Evolutionary conservation across 768 basidiomycete species (phyloP), one percentile per base, ranked within the genome.

Genomic region (Suillus ampliporus): DNA sequence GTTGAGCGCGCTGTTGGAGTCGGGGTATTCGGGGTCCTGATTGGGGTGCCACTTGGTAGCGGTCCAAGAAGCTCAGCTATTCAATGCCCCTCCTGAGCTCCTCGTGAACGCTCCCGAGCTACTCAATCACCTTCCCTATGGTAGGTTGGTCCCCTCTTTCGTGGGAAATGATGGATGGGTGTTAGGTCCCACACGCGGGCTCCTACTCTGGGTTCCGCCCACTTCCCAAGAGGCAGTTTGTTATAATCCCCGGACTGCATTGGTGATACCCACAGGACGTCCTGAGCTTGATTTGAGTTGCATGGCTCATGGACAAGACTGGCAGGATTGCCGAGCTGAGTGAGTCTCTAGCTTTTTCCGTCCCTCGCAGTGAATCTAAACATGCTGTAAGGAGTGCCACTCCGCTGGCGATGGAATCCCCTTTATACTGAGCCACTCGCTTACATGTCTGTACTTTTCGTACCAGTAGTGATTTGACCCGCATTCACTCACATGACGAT

Each of bases 141-240:
- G 48, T 31, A n/a, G n/a, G n/a, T n/a, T n/a, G n/a, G n/a, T 35
- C n/a, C n/a, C n/a, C n/a, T n/a, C n/a, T n/a, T n/a, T n/a, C n/a
- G n/a, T 62, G 43, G 14, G 48, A 31, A 13, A 21, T 34, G 56
- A 62, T 57, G 61, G 61, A n/a, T 62, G 61, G 61, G 34, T 59
- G 34, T 31, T 48, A 5, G 61, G 57, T 21, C 61, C 61, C 11
- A 21, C 21, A 38, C 23, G 19, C 13, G 43, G 41, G 26, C 46
- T 63, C 13, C 31, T 61, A 21, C 38, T 60, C 23, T 63, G 62
- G 58, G 62, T 63, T 9, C 62, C 59, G 19, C 19, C 52, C 26
- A 47, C 62, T 26, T 48, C n/a, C 11, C 61, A 34, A 38, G 28
- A 44, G n/a, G 34, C 61, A 37, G 34, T 59, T 34, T 47, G 17